Evolutionary conservation across 2,329 filamentous ascomycete species (phyloP), one percentile per base, ranked within the genome.

Genomic region (Arthroderma uncinatum): DNA sequence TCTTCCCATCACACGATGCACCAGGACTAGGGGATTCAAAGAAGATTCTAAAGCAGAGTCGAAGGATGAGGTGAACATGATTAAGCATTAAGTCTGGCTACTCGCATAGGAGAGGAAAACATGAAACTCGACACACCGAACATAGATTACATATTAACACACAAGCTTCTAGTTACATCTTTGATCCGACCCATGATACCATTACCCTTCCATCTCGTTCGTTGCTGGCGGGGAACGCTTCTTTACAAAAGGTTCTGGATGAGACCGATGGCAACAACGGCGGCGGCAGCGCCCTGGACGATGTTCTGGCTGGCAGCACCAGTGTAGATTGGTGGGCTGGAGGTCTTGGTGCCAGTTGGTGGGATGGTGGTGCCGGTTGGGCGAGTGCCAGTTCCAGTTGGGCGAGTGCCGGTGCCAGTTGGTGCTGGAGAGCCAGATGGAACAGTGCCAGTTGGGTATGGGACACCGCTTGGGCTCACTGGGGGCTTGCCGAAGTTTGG

Each of bases 121-220:
- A 42, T 42, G 39, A 42, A 42, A 42, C 39, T 19, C 0, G 23
- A 42, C 16, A 42, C 10, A 19, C 23, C 39, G 23, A 19, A n/a
- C 14, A 23, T 48, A 48, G 21, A 28, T 48, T 48, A 48, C 44
- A 48, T 48, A 30, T 48, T 21, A 25, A 48, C 52, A 82, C 80
- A 1, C 92, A n/a, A n/a, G n/a, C n/a, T n/a, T n/a, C 73, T 61
- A 94, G 76, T 37, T 83, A 73, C 53, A 96, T 74, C 3, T 82
- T 85, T 64, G 16, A 21, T 25, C 84, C 82, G 10, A 82, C 65
- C 98, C 83, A 54, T 97, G 76, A 82, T 90, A 94, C 74, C 98
- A 97, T 4, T 87, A 84, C 28, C 39, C 19, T 42, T 42, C 19
- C 39, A 19, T 42, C 23, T 42, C 39, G 39, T 42, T 42, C n/a